A percentile compares a stretch with the other conserved stretches of the same genome.
Conservation (phyloP, 495 filamentous ascomycete genomes). For the Cudoniella acicularis region DNA sequence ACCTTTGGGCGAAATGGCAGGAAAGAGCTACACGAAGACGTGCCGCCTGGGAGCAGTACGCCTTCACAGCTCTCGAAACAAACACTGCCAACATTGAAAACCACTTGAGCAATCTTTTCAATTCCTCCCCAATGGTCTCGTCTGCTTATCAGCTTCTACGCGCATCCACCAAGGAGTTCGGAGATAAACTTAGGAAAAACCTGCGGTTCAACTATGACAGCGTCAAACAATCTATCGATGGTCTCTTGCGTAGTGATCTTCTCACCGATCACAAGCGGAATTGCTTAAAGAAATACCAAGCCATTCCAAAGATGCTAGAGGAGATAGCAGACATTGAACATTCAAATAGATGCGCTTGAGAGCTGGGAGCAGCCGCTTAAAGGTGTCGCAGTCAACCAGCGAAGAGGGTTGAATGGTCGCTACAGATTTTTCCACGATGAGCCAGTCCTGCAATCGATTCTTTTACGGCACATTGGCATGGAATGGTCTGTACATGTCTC, state of each 20-base stretch:
- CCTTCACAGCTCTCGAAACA: too few relatives aligned
- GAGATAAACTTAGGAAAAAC: constrained; percentile 30
- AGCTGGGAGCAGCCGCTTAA: constrained; percentile 53
- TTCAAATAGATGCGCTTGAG: constrained; percentile 48
- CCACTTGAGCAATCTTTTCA: constrained; percentile 53
- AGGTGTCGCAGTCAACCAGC: constrained; percentile 51
- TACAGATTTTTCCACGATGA: constrained; percentile 63
- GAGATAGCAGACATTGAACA: constrained; percentile 56
- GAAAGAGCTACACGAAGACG: too few relatives aligned
- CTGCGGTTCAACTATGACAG: constrained; percentile 35
- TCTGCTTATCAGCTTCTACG: constrained; percentile 41
- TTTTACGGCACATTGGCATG: constrained; percentile 60
- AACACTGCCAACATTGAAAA: too few relatives aligned
- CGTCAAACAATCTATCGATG: constrained; percentile 47
- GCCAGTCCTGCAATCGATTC: constrained; percentile 58
- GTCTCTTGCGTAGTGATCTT: constrained; percentile 52
- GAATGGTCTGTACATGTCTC: constrained; percentile 56
- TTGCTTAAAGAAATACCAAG: constrained; percentile 55
- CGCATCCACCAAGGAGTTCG: constrained; percentile 39
- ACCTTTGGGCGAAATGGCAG: too few relatives aligned
- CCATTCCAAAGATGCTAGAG: constrained; percentile 47
- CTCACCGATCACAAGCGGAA: constrained; percentile 54
- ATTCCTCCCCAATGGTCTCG: constrained; percentile 22
- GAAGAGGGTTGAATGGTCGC: constrained; percentile 57
- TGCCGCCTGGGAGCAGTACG: too few relatives aligned